Evolutionary conservation across 2,329 filamentous ascomycete species (phyloP), one percentile per base, ranked within the genome.

Genomic region (Fusarium siculi): DNA sequence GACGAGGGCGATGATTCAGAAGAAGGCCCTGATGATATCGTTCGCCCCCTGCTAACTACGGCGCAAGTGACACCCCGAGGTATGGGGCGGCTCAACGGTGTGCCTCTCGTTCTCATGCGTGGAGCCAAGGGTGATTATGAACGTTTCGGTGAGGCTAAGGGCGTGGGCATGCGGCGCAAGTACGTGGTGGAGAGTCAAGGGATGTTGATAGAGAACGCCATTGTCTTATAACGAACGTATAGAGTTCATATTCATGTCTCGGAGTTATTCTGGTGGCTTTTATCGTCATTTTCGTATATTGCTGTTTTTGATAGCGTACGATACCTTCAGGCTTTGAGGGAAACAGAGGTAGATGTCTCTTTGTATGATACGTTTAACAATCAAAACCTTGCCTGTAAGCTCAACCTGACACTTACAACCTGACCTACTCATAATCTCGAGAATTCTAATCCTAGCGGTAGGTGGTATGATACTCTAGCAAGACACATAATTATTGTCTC

Each of bases 131-230:
- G 81, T 18, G 81, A 82, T 39, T 92, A 94, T 75, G 86, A 87
- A 34, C 82, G 91, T 63, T 85, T 98, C 37, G 85, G 82, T 46
- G 83, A 84, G 49, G 90, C 92, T n/a, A 87, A 85, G 61, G 91
- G 90, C 7, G 81, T 98, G 5, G 95, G 94, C 0, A 84, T 98
- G 69, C 89, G 93, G 78, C 88, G 95, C 79, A 86, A 93, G 76
- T 98, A 95, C 81, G 90, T 90, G 77, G 90, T 98, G 47, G 90
- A 93, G 79, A 97, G 94, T 71, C 91, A 96, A 81, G 95, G 95
- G 0, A 82, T 95, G 49, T 86, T 89, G 71, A 93, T 98, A 76
- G 88, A 87, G 54, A 98, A 98, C 84, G 84, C 97, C 75, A 86
- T 95, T 77, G 90, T 97, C 19, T 65, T 85, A 47, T 83, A 77